Conservation (phyloP, 1,139 yeast species). For the Hyphopichia fennica region DNA sequence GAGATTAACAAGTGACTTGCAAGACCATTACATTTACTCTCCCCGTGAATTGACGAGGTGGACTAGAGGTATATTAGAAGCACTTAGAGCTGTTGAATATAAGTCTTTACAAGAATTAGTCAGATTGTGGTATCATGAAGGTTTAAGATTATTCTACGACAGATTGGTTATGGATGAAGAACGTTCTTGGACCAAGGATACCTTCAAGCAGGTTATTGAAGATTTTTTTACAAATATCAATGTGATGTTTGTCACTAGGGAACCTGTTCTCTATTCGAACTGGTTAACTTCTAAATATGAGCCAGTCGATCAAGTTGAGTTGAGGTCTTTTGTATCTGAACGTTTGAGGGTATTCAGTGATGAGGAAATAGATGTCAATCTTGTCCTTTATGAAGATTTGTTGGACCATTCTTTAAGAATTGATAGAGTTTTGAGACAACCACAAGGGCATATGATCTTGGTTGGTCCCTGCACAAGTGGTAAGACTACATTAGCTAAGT, state of each 20-base stretch:
- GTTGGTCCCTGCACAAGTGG: conserved; percentile 90
- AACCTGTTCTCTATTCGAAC: conserved; percentile 64
- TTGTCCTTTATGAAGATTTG: conserved; percentile 69
- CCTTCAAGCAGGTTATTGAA: conserved; percentile 39
- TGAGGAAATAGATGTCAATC: conserved; percentile 63
- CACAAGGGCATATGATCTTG: conserved; percentile 86
- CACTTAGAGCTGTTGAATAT: conserved; percentile 41
- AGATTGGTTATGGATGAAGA: conserved; percentile 55
- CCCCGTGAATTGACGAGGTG: conserved; percentile 93
- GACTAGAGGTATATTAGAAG: conserved; percentile 73
- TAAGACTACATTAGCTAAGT: conserved; percentile 70
- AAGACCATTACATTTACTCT: conserved; percentile 71
- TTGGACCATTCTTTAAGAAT: conserved; percentile 75
- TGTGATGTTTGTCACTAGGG: conserved; percentile 29
- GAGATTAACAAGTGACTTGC: conserved; percentile 33
- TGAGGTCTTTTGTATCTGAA: conserved; percentile 58
- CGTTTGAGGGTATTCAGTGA: conserved; percentile 74
- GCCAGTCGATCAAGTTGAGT: conserved; percentile 51
- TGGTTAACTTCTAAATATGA: conserved; percentile 72
- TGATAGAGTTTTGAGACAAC: conserved; percentile 80
- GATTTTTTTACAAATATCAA: conserved; percentile 51
- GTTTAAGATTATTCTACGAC: conserved; percentile 73
- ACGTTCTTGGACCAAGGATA: conserved; percentile 49
- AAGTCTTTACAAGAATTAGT: conserved; percentile 46
- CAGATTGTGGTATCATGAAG: conserved; percentile 83